Conservation (phyloP, 2,329 filamentous ascomycete species). For the Aspergillus vadensis region DNA sequence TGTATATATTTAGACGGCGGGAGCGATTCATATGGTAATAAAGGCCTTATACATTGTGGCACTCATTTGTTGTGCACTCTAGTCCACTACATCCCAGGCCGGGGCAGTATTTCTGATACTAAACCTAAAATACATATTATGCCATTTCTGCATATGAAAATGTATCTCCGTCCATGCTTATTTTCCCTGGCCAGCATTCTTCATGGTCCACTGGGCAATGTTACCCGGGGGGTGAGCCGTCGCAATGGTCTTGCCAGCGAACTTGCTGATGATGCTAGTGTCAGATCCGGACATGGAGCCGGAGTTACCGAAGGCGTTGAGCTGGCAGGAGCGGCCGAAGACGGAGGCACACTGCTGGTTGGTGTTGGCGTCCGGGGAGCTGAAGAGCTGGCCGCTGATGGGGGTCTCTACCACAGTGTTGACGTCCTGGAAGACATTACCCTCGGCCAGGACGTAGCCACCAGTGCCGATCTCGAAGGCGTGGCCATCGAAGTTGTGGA, state of each 20-base stretch:
- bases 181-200: slow-evolving; percentile 52
- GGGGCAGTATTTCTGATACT: no score
- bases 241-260: slow-evolving; percentile 57
- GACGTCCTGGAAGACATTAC: slow-evolving; percentile 61
- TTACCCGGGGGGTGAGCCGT: slow-evolving; percentile 41
- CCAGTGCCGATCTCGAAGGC: slow-evolving; percentile 57
- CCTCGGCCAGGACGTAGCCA: slow-evolving; percentile 56
- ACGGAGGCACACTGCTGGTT: slow-evolving; percentile 47
- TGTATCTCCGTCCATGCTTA: background rate
- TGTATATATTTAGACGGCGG: no score
- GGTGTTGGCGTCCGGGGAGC: slow-evolving; percentile 35
- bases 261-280: slow-evolving; percentile 53
- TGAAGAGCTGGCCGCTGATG: slow-evolving; percentile 45
- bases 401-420: slow-evolving; percentile 43
- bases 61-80: no score
- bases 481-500: slow-evolving; percentile 57
- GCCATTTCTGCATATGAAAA: no score
- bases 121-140: no score
- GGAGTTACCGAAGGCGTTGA: slow-evolving; percentile 51
- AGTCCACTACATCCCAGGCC: no score
- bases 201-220: slow-evolving; percentile 41
- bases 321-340: slow-evolving; percentile 56
- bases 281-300: slow-evolving; percentile 43
- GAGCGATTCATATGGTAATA: no score
- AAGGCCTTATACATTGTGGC: no score